Conservation (phyloP, 805 yeast species). For the Saccharomycodes ludwigii region DNA sequence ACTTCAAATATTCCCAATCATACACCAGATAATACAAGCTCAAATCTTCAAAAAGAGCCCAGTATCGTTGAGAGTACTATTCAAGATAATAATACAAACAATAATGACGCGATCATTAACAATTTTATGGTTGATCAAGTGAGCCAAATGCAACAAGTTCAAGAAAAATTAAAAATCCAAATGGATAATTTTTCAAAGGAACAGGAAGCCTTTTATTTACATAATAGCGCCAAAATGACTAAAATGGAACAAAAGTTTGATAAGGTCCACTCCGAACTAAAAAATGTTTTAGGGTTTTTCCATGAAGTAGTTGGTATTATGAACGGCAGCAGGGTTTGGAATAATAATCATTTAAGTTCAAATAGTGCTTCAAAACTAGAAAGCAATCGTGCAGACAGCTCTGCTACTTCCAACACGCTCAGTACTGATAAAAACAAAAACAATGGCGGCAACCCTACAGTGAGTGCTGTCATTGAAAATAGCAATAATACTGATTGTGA, state of each 20-base stretch:
- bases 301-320: slow-evolving; percentile 18
- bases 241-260: slow-evolving; percentile 12
- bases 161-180: slow-evolving; percentile 9
- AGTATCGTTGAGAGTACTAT: no score
- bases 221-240: slow-evolving; percentile 5
- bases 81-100: neutral
- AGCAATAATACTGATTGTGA: no score
- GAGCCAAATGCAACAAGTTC: slow-evolving; percentile 14
- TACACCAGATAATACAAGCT: no score
- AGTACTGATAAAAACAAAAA: neutral
- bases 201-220: slow-evolving; percentile 14
- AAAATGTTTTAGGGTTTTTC: slow-evolving; percentile 9
- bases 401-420: neutral
- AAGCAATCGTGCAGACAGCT: no score
- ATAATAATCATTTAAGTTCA: slow-evolving; percentile 14
- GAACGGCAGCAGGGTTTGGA: slow-evolving; percentile 15
- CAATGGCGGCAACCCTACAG: neutral
- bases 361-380: no score
- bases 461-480: no score
- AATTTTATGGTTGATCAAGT: slow-evolving; percentile 13
- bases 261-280: slow-evolving; percentile 11
- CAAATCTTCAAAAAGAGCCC: no score
- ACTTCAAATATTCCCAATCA: no score
- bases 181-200: slow-evolving; percentile 12
- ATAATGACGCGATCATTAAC: neutral